Evolutionary conservation across 371 early-diverging fungal genomes (phyloP), one percentile per base, ranked within the genome.

Genomic region (Batkoa obscura): DNA sequence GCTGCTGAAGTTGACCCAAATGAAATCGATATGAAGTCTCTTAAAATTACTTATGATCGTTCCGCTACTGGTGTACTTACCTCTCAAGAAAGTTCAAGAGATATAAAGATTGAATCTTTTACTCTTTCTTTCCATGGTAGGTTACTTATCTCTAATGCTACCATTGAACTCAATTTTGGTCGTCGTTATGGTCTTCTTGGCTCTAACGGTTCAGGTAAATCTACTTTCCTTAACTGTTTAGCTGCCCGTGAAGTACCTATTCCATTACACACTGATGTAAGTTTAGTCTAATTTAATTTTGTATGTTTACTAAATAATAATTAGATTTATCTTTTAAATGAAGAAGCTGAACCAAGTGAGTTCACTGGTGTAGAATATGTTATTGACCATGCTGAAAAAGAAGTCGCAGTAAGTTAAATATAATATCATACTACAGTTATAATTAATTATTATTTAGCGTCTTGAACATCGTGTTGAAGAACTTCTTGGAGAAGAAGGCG

Each of bases 141-240:
- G 64, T 81, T 81, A 59, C 76, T 97, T 60, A 84, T 97, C 65
- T 75, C 83, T 59, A 94, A 94, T 66, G 83, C 95, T 33, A 83
- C 85, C 47, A 81, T 97, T 59, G 96, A 95, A 76, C 80, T 97
- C 67, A 97, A 94, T 79, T 92, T 85, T 73, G 96, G 95, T 63
- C 84, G 95, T 68, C 81, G 98, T 59, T 95, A 89, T 66, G 98
- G 94, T 68, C 80, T 99, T 47, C 74, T 97, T 46, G 99, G 99
- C 56, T 77, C 83, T 46, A 99, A 98, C 75, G 99, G 99, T 46
- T 84, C 85, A 56, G 99, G 99, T 61, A 99, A 99, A 72, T 88
- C 93, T 15, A 98, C 98, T 45, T 91, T 99, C 67, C 73, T 99
- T 52, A 78, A 81, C 59, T 87, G 88, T 43, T 77, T 99, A 62